These are phyloP conservation scores for Solanum chacoense DNA, from an alignment of 305 asterid species.

Conservation along the genomic window DNA sequence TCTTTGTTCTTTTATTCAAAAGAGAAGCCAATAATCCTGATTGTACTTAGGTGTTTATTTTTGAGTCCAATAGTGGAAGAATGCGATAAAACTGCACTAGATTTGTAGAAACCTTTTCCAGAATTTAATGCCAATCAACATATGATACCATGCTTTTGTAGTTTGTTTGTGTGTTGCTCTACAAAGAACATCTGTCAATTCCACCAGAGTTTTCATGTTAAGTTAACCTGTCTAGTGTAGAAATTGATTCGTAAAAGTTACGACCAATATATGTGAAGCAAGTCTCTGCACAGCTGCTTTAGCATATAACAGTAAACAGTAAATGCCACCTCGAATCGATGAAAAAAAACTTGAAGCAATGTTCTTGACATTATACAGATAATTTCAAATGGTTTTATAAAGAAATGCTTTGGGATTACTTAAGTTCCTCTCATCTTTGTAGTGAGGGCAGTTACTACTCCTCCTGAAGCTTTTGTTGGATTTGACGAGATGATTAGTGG, in stretches of 20 bases:
- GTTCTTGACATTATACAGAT: not conserved
- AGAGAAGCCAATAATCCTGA: not conserved
- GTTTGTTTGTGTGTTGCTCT: not conserved
- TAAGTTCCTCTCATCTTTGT: slow-evolving; percentile 17
- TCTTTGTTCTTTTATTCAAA: not conserved
- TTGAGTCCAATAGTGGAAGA: not conserved
- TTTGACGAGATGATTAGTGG: slow-evolving; percentile 52
- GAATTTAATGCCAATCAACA: not conserved
- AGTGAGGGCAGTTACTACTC: slow-evolving; percentile 39
- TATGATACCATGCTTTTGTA: not conserved
- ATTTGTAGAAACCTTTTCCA: not conserved
- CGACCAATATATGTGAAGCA: not conserved
- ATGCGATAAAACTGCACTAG: not conserved
- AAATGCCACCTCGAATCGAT: not conserved
- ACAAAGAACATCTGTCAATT: not conserved
- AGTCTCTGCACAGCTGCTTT: not conserved
- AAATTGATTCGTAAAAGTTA: not conserved
- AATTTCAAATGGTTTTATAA: not conserved
- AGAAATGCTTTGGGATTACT: not conserved
- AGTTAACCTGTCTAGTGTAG: not conserved
- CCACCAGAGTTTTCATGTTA: not conserved
- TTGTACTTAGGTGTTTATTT: not conserved
- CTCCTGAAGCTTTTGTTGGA: slow-evolving; percentile 26
- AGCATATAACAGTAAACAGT: not conserved
- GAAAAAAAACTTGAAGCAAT: not conserved